Evolutionary conservation across 1,139 yeast genomes (phyloP).

Genomic region (Lodderomyces metapsilosis): DNA sequence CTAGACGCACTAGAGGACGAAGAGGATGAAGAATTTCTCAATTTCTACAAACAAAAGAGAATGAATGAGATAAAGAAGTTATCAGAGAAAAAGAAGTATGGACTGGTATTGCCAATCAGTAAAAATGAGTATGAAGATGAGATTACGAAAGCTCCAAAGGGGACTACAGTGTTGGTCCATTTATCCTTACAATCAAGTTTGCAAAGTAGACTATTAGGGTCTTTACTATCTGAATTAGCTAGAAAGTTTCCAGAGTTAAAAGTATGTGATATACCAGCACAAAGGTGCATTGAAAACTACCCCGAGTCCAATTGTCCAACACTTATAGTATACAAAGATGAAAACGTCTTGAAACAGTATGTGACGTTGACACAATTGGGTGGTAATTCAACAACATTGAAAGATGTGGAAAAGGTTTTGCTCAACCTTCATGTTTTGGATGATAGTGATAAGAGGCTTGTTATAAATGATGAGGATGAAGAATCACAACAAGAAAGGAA

Average conservation of each 20-base stretch:
- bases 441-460: slow-evolving; percentile 63
- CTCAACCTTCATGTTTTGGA: slow-evolving; percentile 65
- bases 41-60: slow-evolving; percentile 72
- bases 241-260: slow-evolving; percentile 73
- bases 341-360: slow-evolving; percentile 73
- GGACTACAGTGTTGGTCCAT: slow-evolving; percentile 68
- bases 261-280: slow-evolving; percentile 86
- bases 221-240: slow-evolving; percentile 53
- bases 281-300: slow-evolving; percentile 86
- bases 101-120: slow-evolving; percentile 70
- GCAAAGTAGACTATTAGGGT: slow-evolving; percentile 70
- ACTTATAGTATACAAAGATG: slow-evolving; percentile 71
- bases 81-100: slow-evolving; percentile 65
- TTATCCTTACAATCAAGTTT: slow-evolving; percentile 66
- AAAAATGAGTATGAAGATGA: slow-evolving; percentile 87
- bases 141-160: slow-evolving; percentile 74
- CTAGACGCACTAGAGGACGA: slow-evolving; percentile 79
- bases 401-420: slow-evolving; percentile 70
- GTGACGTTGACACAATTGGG: slow-evolving; percentile 80
- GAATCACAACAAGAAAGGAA: slow-evolving; percentile 44
- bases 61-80: slow-evolving; percentile 67
- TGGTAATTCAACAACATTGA: slow-evolving; percentile 69
- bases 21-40: slow-evolving; percentile 73
- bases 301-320: slow-evolving; percentile 93
- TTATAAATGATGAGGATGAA: slow-evolving; percentile 57